These are phyloP conservation scores for Astrothelium macrocarpum DNA, from an alignment of 495 filamentous ascomycete species.

Conservation along the genomic window DNA sequence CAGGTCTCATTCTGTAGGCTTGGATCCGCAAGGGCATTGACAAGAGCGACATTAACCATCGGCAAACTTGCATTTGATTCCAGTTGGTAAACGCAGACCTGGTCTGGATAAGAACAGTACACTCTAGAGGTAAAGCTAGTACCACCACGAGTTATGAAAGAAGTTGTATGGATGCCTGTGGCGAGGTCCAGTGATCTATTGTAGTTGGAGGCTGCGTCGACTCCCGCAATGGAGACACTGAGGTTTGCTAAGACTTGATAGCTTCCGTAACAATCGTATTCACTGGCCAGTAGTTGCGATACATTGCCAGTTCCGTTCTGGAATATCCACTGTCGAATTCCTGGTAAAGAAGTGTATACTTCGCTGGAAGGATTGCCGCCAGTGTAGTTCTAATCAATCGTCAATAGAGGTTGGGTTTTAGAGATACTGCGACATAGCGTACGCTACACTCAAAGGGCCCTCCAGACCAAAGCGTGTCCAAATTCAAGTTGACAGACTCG, in stretches of 20 bases:
- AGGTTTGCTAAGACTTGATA: slow-evolving; percentile 40
- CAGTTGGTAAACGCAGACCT: slow-evolving; percentile 40
- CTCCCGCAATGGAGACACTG: slow-evolving; percentile 30
- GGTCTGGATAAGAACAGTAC: slow-evolving; percentile 41
- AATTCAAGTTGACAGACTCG: slow-evolving; percentile 36
- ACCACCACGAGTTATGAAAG: slow-evolving; percentile 19
- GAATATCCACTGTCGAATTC: slow-evolving; percentile 38
- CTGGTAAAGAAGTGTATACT: slow-evolving; percentile 29
- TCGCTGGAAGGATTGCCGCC: slow-evolving; percentile 39
- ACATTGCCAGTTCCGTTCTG: slow-evolving; percentile 39
- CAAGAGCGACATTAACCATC: slow-evolving; percentile 28
- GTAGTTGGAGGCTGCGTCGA: slow-evolving; percentile 28
- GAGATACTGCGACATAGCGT: background rate
- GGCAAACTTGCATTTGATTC: slow-evolving; percentile 28
- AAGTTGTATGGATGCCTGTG: slow-evolving; percentile 33
- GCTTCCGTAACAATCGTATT: slow-evolving; percentile 34
- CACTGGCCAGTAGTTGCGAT: slow-evolving; percentile 32
- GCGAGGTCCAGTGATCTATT: slow-evolving; percentile 36
- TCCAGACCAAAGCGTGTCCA: slow-evolving; percentile 40
- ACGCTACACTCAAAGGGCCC: slow-evolving; percentile 35
- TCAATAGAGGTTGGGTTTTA: background rate
- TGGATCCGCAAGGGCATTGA: slow-evolving; percentile 25
- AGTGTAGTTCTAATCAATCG: slow-evolving; percentile 25
- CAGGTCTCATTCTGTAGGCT: slow-evolving; percentile 25
- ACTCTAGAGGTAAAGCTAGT: slow-evolving; percentile 24